Evolutionary conservation across 768 basidiomycete species (phyloP).

Genomic region (Mycena latifolia): DNA sequence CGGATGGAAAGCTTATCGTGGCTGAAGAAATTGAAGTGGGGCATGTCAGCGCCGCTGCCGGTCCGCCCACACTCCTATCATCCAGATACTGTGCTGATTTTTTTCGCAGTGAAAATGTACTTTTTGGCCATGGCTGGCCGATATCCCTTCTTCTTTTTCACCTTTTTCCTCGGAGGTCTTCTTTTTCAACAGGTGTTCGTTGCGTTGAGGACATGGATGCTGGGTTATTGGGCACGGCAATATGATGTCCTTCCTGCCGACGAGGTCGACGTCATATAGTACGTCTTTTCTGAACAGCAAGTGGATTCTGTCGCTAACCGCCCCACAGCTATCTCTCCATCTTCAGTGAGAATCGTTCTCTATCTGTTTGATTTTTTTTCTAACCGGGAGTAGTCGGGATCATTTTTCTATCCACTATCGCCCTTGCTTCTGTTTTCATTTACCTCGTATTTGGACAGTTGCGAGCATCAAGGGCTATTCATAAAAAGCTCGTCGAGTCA

Average conservation of each 20-base stretch:
- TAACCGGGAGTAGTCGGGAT: constrained; percentile 32
- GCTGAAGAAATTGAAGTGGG: constrained; percentile 70
- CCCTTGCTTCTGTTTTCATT: constrained; percentile 42
- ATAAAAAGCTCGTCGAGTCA: constrained; percentile 51
- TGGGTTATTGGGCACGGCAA: constrained; percentile 34
- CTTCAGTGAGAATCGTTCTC: constrained; percentile 9
- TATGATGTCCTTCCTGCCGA: constrained; percentile 24
- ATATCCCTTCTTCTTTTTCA: constrained; percentile 27
- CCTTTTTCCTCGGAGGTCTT: constrained; percentile 20
- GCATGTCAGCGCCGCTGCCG: constrained; percentile 59
- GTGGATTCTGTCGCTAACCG: neutral
- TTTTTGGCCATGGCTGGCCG: constrained; percentile 18
- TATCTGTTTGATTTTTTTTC: neutral
- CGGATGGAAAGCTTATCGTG: constrained; percentile 68
- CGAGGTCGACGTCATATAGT: constrained; percentile 25
- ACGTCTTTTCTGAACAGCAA: neutral
- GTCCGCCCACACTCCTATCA: constrained; percentile 3
- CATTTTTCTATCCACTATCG: constrained; percentile 37
- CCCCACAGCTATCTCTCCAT: constrained; percentile 14
- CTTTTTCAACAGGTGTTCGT: constrained; percentile 11
- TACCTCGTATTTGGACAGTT: constrained; percentile 51
- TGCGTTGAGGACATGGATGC: constrained; percentile 27
- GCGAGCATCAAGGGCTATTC: constrained; percentile 56
- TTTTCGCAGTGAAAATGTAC: constrained; percentile 30
- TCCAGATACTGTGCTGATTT: neutral